A percentile compares a stretch with the other conserved stretches of the same genome.
These are phyloP conservation scores for Blastocystis sp. DNA, from an alignment of 352 stramenopile species.

Conservation along the genomic window DNA sequence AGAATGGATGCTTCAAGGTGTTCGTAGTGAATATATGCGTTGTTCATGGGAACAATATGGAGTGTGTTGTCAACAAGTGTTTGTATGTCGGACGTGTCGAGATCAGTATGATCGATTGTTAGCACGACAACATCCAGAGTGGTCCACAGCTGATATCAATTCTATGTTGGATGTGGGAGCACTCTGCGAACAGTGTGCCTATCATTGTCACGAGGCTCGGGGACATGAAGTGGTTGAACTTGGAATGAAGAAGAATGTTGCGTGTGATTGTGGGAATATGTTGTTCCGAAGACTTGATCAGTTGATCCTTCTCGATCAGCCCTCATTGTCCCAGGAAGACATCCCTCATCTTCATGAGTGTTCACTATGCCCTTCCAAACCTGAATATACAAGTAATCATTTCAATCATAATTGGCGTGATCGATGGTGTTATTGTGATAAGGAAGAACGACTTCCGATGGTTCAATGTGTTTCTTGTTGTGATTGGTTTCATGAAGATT, in stretches of 20 bases:
- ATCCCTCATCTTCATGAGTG: background rate
- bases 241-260: constrained; percentile 60
- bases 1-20: constrained; percentile 44
- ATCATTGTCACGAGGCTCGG: constrained; percentile 63
- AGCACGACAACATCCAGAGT: background rate
- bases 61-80: constrained; percentile 60
- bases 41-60: constrained; percentile 39
- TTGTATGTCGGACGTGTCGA: constrained; percentile 68
- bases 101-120: constrained; percentile 37
- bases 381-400: background rate
- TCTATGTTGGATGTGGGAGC: constrained; percentile 10
- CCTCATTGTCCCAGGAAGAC: background rate
- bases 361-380: constrained; percentile 29
- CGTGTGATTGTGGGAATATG: constrained; percentile 67
- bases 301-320: background rate
- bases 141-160: background rate
- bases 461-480: constrained; percentile 65
- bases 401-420: constrained; percentile 69
- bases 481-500: constrained; percentile 68
- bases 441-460: constrained; percentile 59
- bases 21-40: background rate
- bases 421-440: constrained; percentile 69
- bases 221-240: constrained; percentile 65
- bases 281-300: constrained; percentile 47
- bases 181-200: constrained; percentile 65